Evolutionary conservation across 768 basidiomycete species (phyloP).

Genomic region (Gyrodon lividus): DNA sequence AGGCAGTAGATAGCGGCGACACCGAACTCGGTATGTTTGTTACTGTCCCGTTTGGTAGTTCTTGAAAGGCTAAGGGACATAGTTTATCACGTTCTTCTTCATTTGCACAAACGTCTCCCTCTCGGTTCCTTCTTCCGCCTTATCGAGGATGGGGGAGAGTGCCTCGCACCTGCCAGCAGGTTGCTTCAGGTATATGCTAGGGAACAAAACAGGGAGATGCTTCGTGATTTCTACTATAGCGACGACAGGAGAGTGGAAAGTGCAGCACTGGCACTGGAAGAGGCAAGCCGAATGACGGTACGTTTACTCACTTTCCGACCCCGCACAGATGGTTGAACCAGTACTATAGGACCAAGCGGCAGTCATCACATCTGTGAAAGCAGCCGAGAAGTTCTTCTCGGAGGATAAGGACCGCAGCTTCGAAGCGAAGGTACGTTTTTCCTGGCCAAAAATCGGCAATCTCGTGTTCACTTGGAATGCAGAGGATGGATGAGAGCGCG

Average conservation of each 20-base stretch:
- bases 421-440: slow-evolving; percentile 76
- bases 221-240: slow-evolving; percentile 96
- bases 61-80: background rate
- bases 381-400: slow-evolving; percentile 89
- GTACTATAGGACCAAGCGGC: slow-evolving; percentile 64
- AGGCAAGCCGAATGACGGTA: slow-evolving; percentile 69
- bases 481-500: slow-evolving; percentile 91
- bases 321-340: slow-evolving; percentile 1
- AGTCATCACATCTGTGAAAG: slow-evolving; percentile 68
- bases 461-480: background rate
- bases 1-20: slow-evolving; percentile 93
- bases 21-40: slow-evolving; percentile 77
- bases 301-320: slow-evolving; percentile 10
- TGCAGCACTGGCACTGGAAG: slow-evolving; percentile 84
- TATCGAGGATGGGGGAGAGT: slow-evolving; percentile 84
- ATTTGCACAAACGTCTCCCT: slow-evolving; percentile 77
- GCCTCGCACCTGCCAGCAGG: slow-evolving; percentile 69
- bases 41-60: background rate
- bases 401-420: slow-evolving; percentile 92
- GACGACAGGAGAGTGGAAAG: slow-evolving; percentile 95
- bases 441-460: background rate
- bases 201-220: slow-evolving; percentile 87
- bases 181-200: slow-evolving; percentile 88
- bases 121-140: slow-evolving; percentile 93
- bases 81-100: slow-evolving; percentile 94